Evolutionary conservation across 2,329 filamentous ascomycete genomes (phyloP).

Genomic region (Aspergillus persii): DNA sequence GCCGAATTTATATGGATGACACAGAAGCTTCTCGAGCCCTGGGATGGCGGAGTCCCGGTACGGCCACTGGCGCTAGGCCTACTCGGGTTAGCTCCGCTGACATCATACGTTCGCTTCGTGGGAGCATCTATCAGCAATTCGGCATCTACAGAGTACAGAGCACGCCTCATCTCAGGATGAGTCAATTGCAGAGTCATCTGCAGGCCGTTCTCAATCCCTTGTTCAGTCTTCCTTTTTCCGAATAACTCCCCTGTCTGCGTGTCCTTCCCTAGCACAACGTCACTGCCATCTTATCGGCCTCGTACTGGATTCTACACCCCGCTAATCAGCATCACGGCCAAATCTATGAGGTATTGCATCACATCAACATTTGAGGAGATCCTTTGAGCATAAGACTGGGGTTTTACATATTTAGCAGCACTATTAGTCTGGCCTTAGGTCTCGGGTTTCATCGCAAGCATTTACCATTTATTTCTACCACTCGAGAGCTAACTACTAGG

Average conservation of each 20-base stretch:
- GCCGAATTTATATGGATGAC: slow-evolving; percentile 37
- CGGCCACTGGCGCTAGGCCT: slow-evolving; percentile 23
- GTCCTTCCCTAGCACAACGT: neutral
- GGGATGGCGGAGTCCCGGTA: slow-evolving; percentile 24
- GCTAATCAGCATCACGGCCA: neutral
- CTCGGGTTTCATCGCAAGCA: too few species aligned
- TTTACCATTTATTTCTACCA: too few species aligned
- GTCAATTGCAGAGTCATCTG: neutral
- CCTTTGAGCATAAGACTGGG: too few species aligned
- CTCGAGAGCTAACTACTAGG: too few species aligned
- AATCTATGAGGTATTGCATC: neutral
- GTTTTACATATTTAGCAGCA: too few species aligned
- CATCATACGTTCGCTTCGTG: slow-evolving; percentile 9
- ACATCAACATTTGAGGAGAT: neutral
- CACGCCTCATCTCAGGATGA: neutral
- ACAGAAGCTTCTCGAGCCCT: slow-evolving; percentile 41
- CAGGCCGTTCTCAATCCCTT: neutral
- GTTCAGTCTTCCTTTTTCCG: neutral
- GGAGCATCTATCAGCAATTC: too few species aligned
- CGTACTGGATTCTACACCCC: neutral
- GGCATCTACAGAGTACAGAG: too few species aligned
- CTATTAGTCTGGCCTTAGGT: too few species aligned
- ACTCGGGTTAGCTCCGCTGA: slow-evolving; percentile 21
- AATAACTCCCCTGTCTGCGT: neutral
- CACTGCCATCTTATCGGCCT: neutral